Evolutionary conservation across 257 asterid species (phyloP).

Genomic region (Agastache rugosa): DNA sequence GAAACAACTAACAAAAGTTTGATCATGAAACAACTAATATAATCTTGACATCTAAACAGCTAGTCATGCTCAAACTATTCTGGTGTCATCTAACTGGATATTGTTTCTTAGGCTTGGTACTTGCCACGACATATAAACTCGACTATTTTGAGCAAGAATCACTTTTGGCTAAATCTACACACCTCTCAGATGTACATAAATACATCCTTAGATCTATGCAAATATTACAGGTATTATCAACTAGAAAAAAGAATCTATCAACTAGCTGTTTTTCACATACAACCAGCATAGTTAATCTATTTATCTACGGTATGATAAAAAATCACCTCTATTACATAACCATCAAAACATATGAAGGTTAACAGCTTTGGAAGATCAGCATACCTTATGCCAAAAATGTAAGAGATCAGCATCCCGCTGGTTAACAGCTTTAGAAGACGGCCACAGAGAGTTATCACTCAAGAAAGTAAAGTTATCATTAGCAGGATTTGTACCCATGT

Average conservation of each 20-base stretch:
- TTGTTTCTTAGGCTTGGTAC: background rate
- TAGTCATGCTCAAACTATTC: background rate
- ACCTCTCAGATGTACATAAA: background rate
- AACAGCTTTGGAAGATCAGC: background rate
- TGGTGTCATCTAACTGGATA: background rate
- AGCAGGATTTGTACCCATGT: slow-evolving; percentile 93
- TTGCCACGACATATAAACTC: background rate
- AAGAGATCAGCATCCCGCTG: slow-evolving; percentile 98
- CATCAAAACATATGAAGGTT: background rate
- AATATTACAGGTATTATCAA: background rate
- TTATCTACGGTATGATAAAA: background rate
- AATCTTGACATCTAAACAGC: background rate
- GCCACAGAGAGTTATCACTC: slow-evolving; percentile 55
- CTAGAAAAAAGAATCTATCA: background rate
- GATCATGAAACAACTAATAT: background rate
- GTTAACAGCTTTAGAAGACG: slow-evolving; percentile 66
- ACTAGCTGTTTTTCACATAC: slow-evolving; percentile 4
- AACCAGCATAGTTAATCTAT: background rate
- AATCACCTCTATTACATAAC: background rate
- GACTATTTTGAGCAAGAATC: background rate
- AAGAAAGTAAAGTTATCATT: slow-evolving; percentile 72
- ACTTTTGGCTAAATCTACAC: background rate
- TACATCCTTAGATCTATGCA: background rate
- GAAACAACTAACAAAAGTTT: no score
- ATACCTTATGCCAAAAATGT: slow-evolving; percentile 97